Conservation (phyloP, 805 yeast genomes). For the Lipomyces mesembrius region DNA sequence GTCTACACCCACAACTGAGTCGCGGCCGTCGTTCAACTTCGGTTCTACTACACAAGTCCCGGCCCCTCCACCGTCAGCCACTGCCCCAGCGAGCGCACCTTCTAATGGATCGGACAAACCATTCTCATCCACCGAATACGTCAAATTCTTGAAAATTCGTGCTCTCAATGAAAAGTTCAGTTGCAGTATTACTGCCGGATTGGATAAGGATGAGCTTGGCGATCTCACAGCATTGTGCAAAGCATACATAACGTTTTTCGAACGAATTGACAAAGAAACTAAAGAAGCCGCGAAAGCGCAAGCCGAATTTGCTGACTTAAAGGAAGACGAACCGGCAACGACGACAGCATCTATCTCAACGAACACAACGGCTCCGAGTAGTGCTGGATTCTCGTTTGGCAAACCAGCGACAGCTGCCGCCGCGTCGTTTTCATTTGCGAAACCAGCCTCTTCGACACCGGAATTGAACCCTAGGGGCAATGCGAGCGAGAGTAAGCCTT, state of each 20-base stretch:
- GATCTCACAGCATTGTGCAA: constrained; percentile 24
- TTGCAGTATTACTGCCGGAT: constrained; percentile 18
- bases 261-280: constrained; percentile 20
- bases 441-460: constrained; percentile 1
- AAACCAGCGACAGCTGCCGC: constrained; percentile 15
- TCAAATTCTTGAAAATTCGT: constrained; percentile 36
- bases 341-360: constrained; percentile 4
- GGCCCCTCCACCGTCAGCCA: constrained; percentile 4
- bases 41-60: neutral
- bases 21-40: constrained; percentile 4
- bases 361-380: constrained; percentile 10
- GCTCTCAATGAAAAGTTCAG: constrained; percentile 36
- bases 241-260: constrained; percentile 28
- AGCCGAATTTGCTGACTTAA: constrained; percentile 24
- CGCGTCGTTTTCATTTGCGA: constrained; percentile 3
- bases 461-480: neutral
- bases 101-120: constrained; percentile 7
- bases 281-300: constrained; percentile 19
- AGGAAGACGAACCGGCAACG: constrained; percentile 10
- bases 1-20: constrained; percentile 6
- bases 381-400: constrained; percentile 20
- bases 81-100: constrained; percentile 3
- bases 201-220: constrained; percentile 34
- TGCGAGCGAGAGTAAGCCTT: neutral
- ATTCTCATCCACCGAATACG: constrained; percentile 28